phyloP scores from a whole-genome alignment of 2,329 filamentous ascomycete genomes.

The Beauveria australis region DNA sequence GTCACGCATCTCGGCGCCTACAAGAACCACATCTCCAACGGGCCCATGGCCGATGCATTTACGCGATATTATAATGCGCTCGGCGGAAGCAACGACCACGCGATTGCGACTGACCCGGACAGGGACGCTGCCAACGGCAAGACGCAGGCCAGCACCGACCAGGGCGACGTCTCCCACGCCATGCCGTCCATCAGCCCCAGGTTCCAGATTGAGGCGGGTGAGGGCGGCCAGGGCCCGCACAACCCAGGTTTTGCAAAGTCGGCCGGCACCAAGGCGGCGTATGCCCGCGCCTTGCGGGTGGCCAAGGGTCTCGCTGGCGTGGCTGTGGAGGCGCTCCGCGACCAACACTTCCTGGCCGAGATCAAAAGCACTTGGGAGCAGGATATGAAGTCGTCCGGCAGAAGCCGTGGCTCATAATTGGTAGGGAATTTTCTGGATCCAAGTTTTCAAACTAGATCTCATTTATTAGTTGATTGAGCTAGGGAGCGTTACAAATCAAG shows the following conservation, averaged over 20 bases:
- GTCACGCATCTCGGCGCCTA: conserved; percentile 35
- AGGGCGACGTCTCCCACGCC: conserved; percentile 50
- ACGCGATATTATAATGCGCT: conserved; percentile 35
- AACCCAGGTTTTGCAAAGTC: conserved; percentile 44
- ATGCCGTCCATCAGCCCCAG: conserved; percentile 46
- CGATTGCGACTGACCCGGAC: conserved; percentile 28
- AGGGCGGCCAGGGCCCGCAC: conserved; percentile 38
- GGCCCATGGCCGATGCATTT: conserved; percentile 37
- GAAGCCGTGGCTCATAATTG: background rate
- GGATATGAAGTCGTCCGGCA: background rate
- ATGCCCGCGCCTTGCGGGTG: conserved; percentile 36
- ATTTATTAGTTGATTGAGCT: background rate
- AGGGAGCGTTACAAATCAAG: background rate
- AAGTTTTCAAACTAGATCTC: too few relatives aligned
- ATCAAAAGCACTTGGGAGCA: conserved; percentile 23
- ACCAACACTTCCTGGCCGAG: conserved; percentile 31
- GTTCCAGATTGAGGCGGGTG: conserved; percentile 35
- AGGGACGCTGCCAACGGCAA: conserved; percentile 32
- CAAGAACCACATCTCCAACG: conserved; percentile 47
- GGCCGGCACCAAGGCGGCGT: conserved; percentile 39
- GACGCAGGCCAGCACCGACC: conserved; percentile 49
- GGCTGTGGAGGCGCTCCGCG: conserved; percentile 37
- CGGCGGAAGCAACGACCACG: conserved; percentile 9
- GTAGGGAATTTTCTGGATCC: background rate
- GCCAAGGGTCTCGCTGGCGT: conserved; percentile 41